A percentile compares a stretch with the other conserved stretches of the same genome.
These are phyloP conservation scores for Metschnikowia koreensis DNA, from an alignment of 805 yeast species.

Conservation along the genomic window DNA sequence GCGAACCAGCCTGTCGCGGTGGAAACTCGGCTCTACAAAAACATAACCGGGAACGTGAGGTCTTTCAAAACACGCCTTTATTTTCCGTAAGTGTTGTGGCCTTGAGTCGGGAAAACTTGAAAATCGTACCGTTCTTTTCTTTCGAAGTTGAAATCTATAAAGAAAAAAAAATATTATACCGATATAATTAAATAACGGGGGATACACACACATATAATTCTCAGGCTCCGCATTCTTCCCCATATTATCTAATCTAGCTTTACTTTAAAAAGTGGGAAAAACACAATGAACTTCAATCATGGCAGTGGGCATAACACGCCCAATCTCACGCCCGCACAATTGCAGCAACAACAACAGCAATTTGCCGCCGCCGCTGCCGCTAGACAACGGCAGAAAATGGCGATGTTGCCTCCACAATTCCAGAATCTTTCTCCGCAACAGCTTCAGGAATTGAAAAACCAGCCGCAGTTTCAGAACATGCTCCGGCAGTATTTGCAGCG, in stretches of 20 bases:
- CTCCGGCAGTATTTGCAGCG: slow-evolving; percentile 40
- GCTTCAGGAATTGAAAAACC: slow-evolving; percentile 40
- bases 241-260: too few species aligned
- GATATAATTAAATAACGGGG: too few species aligned
- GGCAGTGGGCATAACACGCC: slow-evolving; percentile 9
- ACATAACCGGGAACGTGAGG: not conserved
- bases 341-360: slow-evolving; percentile 9
- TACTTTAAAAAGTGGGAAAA: too few species aligned
- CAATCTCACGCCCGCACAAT: slow-evolving; percentile 4
- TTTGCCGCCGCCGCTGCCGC: slow-evolving; percentile 12
- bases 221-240: not conserved
- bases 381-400: slow-evolving; percentile 24
- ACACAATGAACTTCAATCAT: slow-evolving; percentile 17
- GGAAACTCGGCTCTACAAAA: not conserved
- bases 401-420: slow-evolving; percentile 27
- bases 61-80: too few species aligned
- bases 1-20: slow-evolving; percentile 7
- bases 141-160: too few species aligned
- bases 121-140: too few species aligned
- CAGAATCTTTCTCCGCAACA: slow-evolving; percentile 40
- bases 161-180: too few species aligned
- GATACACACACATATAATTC: too few species aligned
- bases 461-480: slow-evolving; percentile 43
- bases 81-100: too few species aligned
- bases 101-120: too few species aligned